These are phyloP conservation scores for Colletotrichum spaethianum DNA, from an alignment of 2,329 filamentous ascomycete species.

Conservation along the genomic window DNA sequence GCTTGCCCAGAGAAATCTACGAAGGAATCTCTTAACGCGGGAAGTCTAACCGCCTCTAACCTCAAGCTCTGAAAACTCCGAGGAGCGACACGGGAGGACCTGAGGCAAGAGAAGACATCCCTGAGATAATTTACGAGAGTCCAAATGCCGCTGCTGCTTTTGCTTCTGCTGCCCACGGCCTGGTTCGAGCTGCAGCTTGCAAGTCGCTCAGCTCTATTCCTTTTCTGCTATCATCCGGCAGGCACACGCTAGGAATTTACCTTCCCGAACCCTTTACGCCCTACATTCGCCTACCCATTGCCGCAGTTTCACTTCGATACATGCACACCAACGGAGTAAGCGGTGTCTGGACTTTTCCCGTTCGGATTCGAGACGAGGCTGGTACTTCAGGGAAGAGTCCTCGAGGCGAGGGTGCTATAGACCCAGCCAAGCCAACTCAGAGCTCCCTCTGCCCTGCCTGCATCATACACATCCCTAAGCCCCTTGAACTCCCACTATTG, in stretches of 20 bases:
- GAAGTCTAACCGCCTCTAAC: slow-evolving; percentile 2
- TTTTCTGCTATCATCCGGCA: background rate
- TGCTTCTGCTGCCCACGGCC: background rate
- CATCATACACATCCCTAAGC: background rate
- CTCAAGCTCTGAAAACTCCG: background rate
- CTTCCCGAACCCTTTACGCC: background rate
- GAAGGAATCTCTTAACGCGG: background rate
- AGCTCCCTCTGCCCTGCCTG: background rate
- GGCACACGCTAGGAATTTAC: background rate
- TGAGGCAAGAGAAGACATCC: background rate
- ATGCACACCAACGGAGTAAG: slow-evolving; percentile 31
- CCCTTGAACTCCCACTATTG: background rate
- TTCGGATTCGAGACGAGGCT: slow-evolving; percentile 16
- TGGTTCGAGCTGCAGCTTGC: background rate
- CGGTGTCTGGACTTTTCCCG: slow-evolving; percentile 1
- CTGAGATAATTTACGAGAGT: background rate
- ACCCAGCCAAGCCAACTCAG: background rate
- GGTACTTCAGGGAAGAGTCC: slow-evolving; percentile 5
- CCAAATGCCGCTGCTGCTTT: too few relatives aligned
- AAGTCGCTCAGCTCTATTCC: background rate
- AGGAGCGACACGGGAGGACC: background rate
- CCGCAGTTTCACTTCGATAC: slow-evolving; percentile 20
- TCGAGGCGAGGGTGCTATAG: slow-evolving; percentile 14
- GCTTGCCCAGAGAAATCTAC: background rate
- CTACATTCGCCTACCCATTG: background rate